Conservation (phyloP, 371 early-diverging fungal genomes). For the Rhizopus delemar region DNA sequence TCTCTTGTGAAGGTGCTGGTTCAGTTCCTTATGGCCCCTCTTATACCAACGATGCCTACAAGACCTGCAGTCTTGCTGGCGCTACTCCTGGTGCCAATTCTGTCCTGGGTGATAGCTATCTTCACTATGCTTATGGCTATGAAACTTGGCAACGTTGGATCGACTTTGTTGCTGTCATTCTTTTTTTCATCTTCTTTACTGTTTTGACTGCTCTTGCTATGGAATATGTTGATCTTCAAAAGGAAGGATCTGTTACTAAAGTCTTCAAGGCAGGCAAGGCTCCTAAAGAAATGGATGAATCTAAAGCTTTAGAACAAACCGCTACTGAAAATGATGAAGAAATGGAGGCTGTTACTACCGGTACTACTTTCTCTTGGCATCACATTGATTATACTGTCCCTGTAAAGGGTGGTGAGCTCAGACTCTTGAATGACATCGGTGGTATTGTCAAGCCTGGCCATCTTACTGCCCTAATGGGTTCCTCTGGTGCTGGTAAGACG, state of each 20-base stretch:
- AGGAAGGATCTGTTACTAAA: slow-evolving; percentile 57
- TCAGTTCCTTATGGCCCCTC: slow-evolving; percentile 48
- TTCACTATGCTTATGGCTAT: slow-evolving; percentile 39
- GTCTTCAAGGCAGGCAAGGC: slow-evolving; percentile 54
- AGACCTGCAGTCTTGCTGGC: slow-evolving; percentile 57
- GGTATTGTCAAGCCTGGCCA: slow-evolving; percentile 62
- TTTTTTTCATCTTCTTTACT: slow-evolving; percentile 60
- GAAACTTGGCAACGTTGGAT: slow-evolving; percentile 57
- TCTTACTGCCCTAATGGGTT: slow-evolving; percentile 83
- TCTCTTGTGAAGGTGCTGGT: slow-evolving; percentile 40
- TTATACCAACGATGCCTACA: slow-evolving; percentile 47
- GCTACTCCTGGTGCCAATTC: slow-evolving; percentile 44
- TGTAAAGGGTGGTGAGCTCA: slow-evolving; percentile 54
- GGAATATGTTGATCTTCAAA: slow-evolving; percentile 57
- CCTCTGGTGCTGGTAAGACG: slow-evolving; percentile 89
- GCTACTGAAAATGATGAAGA: slow-evolving; percentile 28
- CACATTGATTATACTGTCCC: slow-evolving; percentile 62
- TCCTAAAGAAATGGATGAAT: slow-evolving; percentile 30
- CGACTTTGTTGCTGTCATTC: slow-evolving; percentile 57
- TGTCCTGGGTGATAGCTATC: slow-evolving; percentile 57
- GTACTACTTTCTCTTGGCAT: slow-evolving; percentile 63
- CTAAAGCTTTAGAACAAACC: slow-evolving; percentile 19
- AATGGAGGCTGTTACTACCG: slow-evolving; percentile 45
- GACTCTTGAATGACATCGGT: slow-evolving; percentile 56
- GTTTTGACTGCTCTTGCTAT: slow-evolving; percentile 51